phyloP scores from a whole-genome alignment of 176 grass and related monocot species.

The Otatea glauca region DNA sequence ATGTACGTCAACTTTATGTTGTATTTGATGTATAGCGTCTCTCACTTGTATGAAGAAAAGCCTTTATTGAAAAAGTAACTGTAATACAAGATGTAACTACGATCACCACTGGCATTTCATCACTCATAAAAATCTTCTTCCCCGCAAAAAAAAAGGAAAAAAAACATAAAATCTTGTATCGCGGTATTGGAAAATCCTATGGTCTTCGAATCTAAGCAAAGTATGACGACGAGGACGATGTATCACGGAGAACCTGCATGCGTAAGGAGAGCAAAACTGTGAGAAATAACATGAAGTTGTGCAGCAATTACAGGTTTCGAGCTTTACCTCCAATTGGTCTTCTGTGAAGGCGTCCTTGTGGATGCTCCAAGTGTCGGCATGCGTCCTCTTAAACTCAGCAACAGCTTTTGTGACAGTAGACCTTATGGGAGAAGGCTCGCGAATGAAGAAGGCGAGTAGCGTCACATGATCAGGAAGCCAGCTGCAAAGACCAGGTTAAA shows the following conservation, averaged over 20 bases:
- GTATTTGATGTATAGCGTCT: not conserved
- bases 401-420: constrained; percentile 93
- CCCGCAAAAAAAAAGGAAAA: not conserved
- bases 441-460: constrained; percentile 75
- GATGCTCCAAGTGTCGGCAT: constrained; percentile 94
- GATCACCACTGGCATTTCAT: not conserved
- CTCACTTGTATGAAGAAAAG: not conserved
- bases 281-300: constrained; percentile 10
- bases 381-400: constrained; percentile 89
- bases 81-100: not conserved
- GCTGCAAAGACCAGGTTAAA: constrained; percentile 53
- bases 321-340: constrained; percentile 90
- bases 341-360: constrained; percentile 90
- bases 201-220: constrained; percentile 61
- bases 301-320: not conserved
- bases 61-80: not conserved
- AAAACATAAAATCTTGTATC: not conserved
- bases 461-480: constrained; percentile 95
- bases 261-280: not conserved
- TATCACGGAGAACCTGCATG: constrained; percentile 85
- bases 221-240: constrained; percentile 85
- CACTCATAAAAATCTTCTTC: not conserved
- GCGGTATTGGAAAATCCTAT: not conserved
- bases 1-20: not conserved
- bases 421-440: constrained; percentile 79